These are phyloP conservation scores for Dacryopinax primogenitus DNA, from an alignment of 768 basidiomycete genomes.

Conservation along the genomic window DNA sequence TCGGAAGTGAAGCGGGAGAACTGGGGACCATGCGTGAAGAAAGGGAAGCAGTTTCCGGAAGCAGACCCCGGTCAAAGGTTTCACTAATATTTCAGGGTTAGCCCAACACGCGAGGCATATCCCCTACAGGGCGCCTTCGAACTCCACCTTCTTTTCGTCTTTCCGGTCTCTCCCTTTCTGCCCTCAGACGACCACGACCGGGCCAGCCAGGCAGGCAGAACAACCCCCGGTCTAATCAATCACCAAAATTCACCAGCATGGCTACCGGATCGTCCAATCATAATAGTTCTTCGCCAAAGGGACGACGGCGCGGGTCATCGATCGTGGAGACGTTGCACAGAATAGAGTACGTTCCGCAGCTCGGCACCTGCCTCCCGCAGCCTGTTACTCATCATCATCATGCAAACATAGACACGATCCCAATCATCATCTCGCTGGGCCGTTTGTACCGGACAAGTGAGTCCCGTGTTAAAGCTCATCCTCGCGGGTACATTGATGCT, in stretches of 20 bases:
- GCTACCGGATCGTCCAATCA: no score
- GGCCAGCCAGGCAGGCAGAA: neutral
- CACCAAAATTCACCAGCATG: no score
- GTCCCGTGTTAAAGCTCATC: slow-evolving; percentile 27
- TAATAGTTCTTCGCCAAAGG: no score
- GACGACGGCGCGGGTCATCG: neutral
- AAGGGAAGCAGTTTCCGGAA: neutral
- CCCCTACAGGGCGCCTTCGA: neutral
- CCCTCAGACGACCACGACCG: neutral
- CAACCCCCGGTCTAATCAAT: no score
- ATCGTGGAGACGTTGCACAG: neutral
- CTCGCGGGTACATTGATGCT: slow-evolving; percentile 42
- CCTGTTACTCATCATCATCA: neutral
- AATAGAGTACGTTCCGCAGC: neutral
- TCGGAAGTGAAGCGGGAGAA: no score
- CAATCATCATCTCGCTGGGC: slow-evolving; percentile 47
- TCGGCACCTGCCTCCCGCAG: neutral
- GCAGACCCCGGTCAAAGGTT: neutral
- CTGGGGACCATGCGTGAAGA: no score
- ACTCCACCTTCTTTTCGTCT: neutral
- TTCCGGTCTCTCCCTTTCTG: neutral
- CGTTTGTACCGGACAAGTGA: slow-evolving; percentile 54
- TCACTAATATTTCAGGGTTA: slow-evolving; percentile 7
- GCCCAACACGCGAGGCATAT: slow-evolving; percentile 6
- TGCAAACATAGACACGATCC: slow-evolving; percentile 35